Evolutionary conservation across 169 alveolate genomes (phyloP).

Genomic region (Miamiensis avidus): DNA sequence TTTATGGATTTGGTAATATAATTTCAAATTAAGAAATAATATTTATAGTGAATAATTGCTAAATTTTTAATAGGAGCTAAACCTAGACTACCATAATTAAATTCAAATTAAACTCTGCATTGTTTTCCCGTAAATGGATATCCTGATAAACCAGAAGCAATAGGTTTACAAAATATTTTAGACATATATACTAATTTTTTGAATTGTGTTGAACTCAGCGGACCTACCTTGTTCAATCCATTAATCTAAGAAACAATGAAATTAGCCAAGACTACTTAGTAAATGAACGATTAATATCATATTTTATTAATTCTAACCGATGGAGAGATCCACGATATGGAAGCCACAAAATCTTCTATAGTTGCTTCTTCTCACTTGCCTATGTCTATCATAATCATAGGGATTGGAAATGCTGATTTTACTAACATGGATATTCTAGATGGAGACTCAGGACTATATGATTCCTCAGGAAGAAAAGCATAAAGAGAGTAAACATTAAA

Average conservation of each 20-base stretch:
- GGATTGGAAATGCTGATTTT: slow-evolving; percentile 79
- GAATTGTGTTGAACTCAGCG: slow-evolving; percentile 32
- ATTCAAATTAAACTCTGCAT: slow-evolving; percentile 37
- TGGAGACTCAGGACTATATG: slow-evolving; percentile 63
- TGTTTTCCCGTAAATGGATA: slow-evolving; percentile 74
- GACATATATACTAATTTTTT: slow-evolving; percentile 56
- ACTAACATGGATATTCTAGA: slow-evolving; percentile 65
- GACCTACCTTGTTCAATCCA: slow-evolving; percentile 69
- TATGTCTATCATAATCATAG: slow-evolving; percentile 73
- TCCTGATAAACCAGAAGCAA: slow-evolving; percentile 58
- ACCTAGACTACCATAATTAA: slow-evolving; percentile 25
- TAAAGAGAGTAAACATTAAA: slow-evolving; percentile 65
- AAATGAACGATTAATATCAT: slow-evolving; percentile 48
- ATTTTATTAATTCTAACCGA: too few species aligned
- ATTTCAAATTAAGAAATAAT: too few species aligned
- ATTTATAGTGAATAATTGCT: too few species aligned
- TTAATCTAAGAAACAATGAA: slow-evolving; percentile 43
- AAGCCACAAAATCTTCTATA: slow-evolving; percentile 49
- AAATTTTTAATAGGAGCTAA: too few species aligned
- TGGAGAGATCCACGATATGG: slow-evolving; percentile 84
- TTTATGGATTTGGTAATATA: slow-evolving; percentile 79
- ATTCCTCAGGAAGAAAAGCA: slow-evolving; percentile 56
- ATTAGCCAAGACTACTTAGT: slow-evolving; percentile 30
- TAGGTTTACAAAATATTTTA: slow-evolving; percentile 64
- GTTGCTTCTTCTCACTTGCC: slow-evolving; percentile 71